Base-by-base conservation (phyloP, 345 rosid genomes). In the Hibiscus tridactylites region DNA sequence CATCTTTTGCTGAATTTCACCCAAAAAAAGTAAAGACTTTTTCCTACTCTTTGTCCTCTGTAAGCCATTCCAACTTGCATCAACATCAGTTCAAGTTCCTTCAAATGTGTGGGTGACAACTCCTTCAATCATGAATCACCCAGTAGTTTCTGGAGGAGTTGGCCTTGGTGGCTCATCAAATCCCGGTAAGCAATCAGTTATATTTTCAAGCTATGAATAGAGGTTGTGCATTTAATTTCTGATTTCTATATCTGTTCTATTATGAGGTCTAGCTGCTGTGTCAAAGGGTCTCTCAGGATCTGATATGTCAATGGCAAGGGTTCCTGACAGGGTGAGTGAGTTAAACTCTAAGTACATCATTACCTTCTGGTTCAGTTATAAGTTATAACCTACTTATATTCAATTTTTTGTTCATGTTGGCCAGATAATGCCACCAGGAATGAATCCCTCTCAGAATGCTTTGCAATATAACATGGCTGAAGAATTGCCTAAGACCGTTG, bases 401-500 rank as follows among this genome's bases (percentile, higher is more conserved):
- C 44, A 46, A 33, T 49, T 19, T 56, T 71, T 47, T 58, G 35
- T 13, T 61, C 75, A 28, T 49, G 58, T 67, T 67, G 42, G 13
- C 24, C 71, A 79, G 85, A 53, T 65, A 6, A 61, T 73, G 61
- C 16, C 73, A 42, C 74, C 74, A 26, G 82, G 81, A 60, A 56
- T 39, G 31, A 74, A 17, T 74, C 49, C 77, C 61, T 39, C 69
- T 68, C 80, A 68, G 67, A 75, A 64, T 19, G 62, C 26, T 46
- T 39, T 50, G 50, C 68, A 75, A 54, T 65, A 35, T 60, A 67
- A 33, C 71, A 10, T 50, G 24, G 8, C 12, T 6, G 83, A 79
- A 68, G 84, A 80, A 39, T 50, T 83, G 17, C 87, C 84, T 5
- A 81, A 65, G 74, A 75, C 33, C 50, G 80, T 83, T 24, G 77